Percentiles rank a stretch among this genome's conserved stretches.
Conservation (phyloP, 371 early-diverging fungal species). For the Thermomucor indicae-seudaticae region DNA sequence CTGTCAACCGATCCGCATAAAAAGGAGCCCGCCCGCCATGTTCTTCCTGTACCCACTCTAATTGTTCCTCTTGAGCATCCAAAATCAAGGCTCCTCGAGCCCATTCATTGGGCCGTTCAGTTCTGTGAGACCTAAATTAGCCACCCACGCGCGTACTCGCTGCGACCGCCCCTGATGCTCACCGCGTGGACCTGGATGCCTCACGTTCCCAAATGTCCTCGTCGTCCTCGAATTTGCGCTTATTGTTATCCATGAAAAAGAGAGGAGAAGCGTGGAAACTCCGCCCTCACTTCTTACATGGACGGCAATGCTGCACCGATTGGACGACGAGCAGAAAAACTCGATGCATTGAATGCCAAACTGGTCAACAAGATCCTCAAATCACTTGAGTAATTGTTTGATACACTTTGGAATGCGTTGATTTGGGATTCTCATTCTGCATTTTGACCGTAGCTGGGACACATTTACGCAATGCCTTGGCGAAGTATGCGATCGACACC, state of each 20-base stretch:
- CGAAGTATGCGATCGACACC: neutral
- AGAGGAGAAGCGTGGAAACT: neutral
- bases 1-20: neutral
- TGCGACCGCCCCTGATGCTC: no score
- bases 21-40: no score
- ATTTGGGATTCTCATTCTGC: neutral
- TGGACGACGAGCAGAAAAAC: slow-evolving; percentile 4
- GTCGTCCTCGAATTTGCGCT: slow-evolving; percentile 7
- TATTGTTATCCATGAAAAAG: neutral
- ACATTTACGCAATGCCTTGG: neutral
- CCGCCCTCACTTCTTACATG: no score
- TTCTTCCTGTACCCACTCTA: slow-evolving; percentile 9
- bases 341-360: neutral
- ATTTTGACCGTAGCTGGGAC: neutral
- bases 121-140: neutral
- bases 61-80: slow-evolving; percentile 4
- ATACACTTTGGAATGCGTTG: no score
- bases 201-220: slow-evolving; percentile 8
- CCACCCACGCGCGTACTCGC: no score
- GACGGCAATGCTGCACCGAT: no score
- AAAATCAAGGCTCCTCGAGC: neutral
- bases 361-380: neutral
- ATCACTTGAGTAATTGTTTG: slow-evolving; percentile 1
- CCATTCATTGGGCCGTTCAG: slow-evolving; percentile 3
- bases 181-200: slow-evolving; percentile 6